Conservation (phyloP, 257 asterid species). For the Cruciata laevipes region DNA sequence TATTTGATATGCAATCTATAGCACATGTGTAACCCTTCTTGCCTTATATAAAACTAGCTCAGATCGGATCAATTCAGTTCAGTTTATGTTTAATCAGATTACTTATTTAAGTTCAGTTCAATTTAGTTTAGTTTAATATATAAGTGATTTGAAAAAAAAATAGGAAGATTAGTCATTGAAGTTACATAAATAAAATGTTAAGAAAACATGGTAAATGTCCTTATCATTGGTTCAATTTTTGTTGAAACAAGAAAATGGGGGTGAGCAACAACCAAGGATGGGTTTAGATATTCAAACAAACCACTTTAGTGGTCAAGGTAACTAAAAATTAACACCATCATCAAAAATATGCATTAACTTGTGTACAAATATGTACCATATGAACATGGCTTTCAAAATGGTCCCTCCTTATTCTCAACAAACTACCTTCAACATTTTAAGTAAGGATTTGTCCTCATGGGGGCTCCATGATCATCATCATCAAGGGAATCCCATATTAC, state of each 20-base stretch:
- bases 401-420: slow-evolving; percentile 49
- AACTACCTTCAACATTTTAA: slow-evolving; percentile 22
- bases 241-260: neutral
- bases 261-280: slow-evolving; percentile 6
- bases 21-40: neutral
- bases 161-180: too few species aligned
- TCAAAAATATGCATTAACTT: slow-evolving; percentile 34
- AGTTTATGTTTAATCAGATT: too few species aligned
- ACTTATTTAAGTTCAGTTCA: too few species aligned
- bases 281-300: slow-evolving; percentile 1
- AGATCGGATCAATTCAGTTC: too few species aligned
- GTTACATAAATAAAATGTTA: neutral
- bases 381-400: slow-evolving; percentile 56
- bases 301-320: neutral
- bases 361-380: slow-evolving; percentile 17
- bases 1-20: neutral
- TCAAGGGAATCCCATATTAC: slow-evolving; percentile 35
- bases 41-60: neutral
- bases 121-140: too few species aligned
- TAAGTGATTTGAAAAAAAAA: too few species aligned
- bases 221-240: neutral
- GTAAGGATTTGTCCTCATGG: slow-evolving; percentile 30
- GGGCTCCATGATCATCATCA: slow-evolving; percentile 25
- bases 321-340: slow-evolving; percentile 17
- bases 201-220: neutral